Evolutionary conservation across 768 basidiomycete species (phyloP), one percentile per base, ranked within the genome.

Genomic region (Panellus pusillus): DNA sequence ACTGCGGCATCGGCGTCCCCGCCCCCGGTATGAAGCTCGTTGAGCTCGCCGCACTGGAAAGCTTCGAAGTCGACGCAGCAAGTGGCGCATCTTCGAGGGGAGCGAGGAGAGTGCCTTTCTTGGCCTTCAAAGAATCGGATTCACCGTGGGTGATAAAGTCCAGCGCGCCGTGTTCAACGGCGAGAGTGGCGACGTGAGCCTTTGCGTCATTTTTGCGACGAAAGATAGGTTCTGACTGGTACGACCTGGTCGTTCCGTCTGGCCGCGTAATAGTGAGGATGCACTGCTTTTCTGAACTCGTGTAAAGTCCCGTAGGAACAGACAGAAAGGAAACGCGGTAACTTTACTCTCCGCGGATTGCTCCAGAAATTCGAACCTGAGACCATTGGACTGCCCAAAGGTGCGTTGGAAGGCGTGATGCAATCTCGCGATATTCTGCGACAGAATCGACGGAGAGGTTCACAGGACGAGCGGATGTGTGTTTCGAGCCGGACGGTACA

Each of bases 181-280:
- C 86, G 14, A 80, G 65, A 14, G 64, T 70, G 0, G 82, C 83
- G 0, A 72, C 84, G 41, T 75, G 74, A 0, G 67, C 68, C 54
- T 81, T 82, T 0, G 86, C 86, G 12, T 85, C 84, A 36, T 58
- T 68, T 58, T 80, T 78, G 35, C 74, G 73, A 14, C 70, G 39
- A 57, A 76, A 80, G 2, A 64, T 40, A 13, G 74, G 67, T 20
- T 78, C 72, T 0, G 83, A 82, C 20, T 76, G 73, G 68, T 86
- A 87, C 0, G 80, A 78, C 41, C 83, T 74, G 5, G 68, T 67
- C 2, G 65, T 52, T 15, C 82, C 83, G 29, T 79, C 74, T 0
- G 82, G 83, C 18, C 78, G 80, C 1, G 73, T 79, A 52, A 87
- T 79, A 1, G 82, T 84, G 37, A 87, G 64, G 44, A 83, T 82